phyloP scores from a whole-genome alignment of 768 basidiomycete genomes.

The Pisolithus albus region DNA sequence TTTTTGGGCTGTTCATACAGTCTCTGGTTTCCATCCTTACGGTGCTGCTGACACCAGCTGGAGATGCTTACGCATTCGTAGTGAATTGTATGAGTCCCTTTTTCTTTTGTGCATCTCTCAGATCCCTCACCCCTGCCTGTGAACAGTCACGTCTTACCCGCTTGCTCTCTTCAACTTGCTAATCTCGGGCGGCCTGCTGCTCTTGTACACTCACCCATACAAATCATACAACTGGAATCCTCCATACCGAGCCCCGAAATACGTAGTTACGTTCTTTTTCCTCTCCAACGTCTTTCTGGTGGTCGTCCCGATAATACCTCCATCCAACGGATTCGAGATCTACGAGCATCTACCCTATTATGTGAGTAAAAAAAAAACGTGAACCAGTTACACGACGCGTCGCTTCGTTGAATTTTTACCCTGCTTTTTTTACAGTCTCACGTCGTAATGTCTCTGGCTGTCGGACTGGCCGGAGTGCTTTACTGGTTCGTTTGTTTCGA shows the following conservation, averaged over 20 bases:
- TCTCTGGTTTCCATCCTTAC: constrained; percentile 53
- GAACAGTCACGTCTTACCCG: constrained; percentile 52
- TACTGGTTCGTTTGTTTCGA: constrained; percentile 54
- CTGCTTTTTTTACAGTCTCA: constrained; percentile 42
- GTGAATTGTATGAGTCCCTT: constrained; percentile 44
- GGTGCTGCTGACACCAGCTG: constrained; percentile 53
- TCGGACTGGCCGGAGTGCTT: constrained; percentile 42
- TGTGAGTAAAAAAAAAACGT: constrained; percentile 42
- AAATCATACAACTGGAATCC: constrained; percentile 51
- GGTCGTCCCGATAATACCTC: constrained; percentile 59
- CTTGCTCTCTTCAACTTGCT: constrained; percentile 50
- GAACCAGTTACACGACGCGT: background rate
- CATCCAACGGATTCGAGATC: constrained; percentile 39
- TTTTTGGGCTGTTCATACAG: constrained; percentile 56
- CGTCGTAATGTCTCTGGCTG: constrained; percentile 37
- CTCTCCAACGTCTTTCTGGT: constrained; percentile 60
- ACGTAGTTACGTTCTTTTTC: constrained; percentile 48
- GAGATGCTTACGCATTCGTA: constrained; percentile 70
- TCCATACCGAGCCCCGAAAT: constrained; percentile 52
- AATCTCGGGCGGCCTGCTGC: constrained; percentile 54
- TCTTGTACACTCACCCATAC: constrained; percentile 46
- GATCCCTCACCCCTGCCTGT: background rate
- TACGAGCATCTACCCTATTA: constrained; percentile 64
- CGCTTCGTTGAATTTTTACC: background rate
- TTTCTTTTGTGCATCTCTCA: background rate